Base-by-base conservation (phyloP, 202 grass and related monocot species). In the Carex sylvatica region DNA sequence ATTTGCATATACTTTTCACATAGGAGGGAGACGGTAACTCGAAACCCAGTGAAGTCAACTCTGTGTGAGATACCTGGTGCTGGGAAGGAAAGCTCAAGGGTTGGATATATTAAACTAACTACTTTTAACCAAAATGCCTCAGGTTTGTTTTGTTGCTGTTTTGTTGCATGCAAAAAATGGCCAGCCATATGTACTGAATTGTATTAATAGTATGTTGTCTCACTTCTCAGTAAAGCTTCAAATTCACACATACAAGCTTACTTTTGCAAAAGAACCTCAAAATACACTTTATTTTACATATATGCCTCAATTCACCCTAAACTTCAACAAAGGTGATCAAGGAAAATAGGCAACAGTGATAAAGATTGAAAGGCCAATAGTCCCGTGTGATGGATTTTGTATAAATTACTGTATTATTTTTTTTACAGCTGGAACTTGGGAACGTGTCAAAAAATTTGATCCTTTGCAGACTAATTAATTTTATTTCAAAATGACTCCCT, bases 91-190 rank as follows among this genome's bases (percentile, higher is more conserved):
- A 93, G 81, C 58, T 90, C 89, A 75, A 98, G 84, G 83, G 84
- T 98, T 4, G 92, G 96, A 72, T 98, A 98, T 84, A 98, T 98
- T 68, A 98, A 98, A 90, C 83, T 98, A 80, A 98, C 96, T 87
- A 91, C 96, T 40, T 98, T 98, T 87, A 98, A 98, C 84, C 92
- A 98, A 83, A 98, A 98, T 86, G 90, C 96, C 5, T 86, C 96
- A 89, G 96, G 96, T 98, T 86, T 81, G 54, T 33, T 35, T 71
- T 59, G 33, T 82, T 55, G 13, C 26, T 81, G 53, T 31, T 33
- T 71, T 60, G 35, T 82, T 56, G 7, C 28, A 35, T 59, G 30
- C 19, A 8, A 11, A 19, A 76, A 77, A 31, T 77, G 16, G 9
- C 5, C 22, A 72, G 36, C 14, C 23, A 24, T 47, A 38, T 20